Conservation (phyloP, 371 early-diverging fungal genomes). For the Apophysomyces ossiformis region DNA sequence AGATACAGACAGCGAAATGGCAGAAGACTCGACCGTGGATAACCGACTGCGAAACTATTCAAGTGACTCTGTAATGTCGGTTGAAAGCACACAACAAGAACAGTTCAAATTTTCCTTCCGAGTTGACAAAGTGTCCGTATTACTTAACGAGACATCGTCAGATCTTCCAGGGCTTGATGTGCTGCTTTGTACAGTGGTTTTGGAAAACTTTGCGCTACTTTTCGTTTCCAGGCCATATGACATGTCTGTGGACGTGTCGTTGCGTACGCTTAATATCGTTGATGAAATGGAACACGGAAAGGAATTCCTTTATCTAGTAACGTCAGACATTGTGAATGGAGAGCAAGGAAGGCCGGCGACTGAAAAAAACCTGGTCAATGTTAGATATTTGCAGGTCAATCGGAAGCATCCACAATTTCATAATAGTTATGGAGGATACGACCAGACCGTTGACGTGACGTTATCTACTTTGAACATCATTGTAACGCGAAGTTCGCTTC, state of each 20-base stretch:
- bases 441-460: conserved; percentile 82
- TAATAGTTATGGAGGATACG: conserved; percentile 75
- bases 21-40: conserved; percentile 6
- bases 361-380: conserved; percentile 66
- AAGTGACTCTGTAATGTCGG: conserved; percentile 22
- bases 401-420: conserved; percentile 78
- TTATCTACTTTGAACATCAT: conserved; percentile 85
- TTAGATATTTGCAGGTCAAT: conserved; percentile 78
- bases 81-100: conserved; percentile 45
- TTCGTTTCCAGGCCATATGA: conserved; percentile 77
- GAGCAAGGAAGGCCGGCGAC: conserved; percentile 30
- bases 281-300: conserved; percentile 73
- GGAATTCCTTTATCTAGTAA: conserved; percentile 70
- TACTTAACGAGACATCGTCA: conserved; percentile 55
- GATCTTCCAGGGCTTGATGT: conserved; percentile 47
- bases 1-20: conserved; percentile 24
- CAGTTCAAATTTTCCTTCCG: conserved; percentile 74
- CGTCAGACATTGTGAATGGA: conserved; percentile 52
- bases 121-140: conserved; percentile 72
- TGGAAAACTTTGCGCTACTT: conserved; percentile 73
- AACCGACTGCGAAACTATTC: conserved; percentile 18
- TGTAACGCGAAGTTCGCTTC: conserved; percentile 84
- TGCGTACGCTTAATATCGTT: conserved; percentile 77
- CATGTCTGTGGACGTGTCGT: conserved; percentile 72
- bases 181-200: conserved; percentile 70